Evolutionary conservation across 2,329 filamentous ascomycete genomes (phyloP).

Genomic region (Myriosclerotinia curreyana): DNA sequence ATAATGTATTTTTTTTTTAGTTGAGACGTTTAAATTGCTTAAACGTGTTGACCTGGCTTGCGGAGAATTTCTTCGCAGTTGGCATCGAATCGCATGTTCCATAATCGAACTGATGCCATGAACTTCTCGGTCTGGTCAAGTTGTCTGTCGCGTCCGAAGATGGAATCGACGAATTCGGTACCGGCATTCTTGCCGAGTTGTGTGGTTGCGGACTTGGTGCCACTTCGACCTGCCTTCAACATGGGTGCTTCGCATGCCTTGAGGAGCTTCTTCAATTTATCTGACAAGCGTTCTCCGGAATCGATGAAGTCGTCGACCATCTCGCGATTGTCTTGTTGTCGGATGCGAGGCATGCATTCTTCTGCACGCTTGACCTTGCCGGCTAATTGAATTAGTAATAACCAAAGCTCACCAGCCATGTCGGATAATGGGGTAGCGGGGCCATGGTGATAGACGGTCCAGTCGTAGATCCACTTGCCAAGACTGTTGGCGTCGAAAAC

Average conservation of each 20-base stretch:
- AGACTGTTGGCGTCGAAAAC: conserved; percentile 97
- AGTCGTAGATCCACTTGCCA: conserved; percentile 99
- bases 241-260: conserved; percentile 93
- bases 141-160: conserved; percentile 89
- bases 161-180: conserved; percentile 91
- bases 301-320: conserved; percentile 88
- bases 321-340: conserved; percentile 69
- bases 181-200: conserved; percentile 90
- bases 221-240: conserved; percentile 82
- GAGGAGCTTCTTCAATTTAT: conserved; percentile 79
- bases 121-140: conserved; percentile 86
- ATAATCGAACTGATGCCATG: conserved; percentile 65
- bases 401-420: conserved; percentile 91
- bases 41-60: conserved; percentile 45
- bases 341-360: conserved; percentile 70
- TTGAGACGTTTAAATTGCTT: conserved; percentile 7
- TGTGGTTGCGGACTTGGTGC: conserved; percentile 55
- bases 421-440: conserved; percentile 81
- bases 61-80: conserved; percentile 89
- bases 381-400: conserved; percentile 87
- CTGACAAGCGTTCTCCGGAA: conserved; percentile 80
- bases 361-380: conserved; percentile 92
- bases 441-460: conserved; percentile 90
- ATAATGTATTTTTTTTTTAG: conserved; percentile 15
- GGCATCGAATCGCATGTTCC: conserved; percentile 91